A percentile compares a stretch with the other conserved stretches of the same genome.
These are phyloP conservation scores for Neostapfia colusana DNA, from an alignment of 176 grass and related monocot genomes.

Conservation along the genomic window DNA sequence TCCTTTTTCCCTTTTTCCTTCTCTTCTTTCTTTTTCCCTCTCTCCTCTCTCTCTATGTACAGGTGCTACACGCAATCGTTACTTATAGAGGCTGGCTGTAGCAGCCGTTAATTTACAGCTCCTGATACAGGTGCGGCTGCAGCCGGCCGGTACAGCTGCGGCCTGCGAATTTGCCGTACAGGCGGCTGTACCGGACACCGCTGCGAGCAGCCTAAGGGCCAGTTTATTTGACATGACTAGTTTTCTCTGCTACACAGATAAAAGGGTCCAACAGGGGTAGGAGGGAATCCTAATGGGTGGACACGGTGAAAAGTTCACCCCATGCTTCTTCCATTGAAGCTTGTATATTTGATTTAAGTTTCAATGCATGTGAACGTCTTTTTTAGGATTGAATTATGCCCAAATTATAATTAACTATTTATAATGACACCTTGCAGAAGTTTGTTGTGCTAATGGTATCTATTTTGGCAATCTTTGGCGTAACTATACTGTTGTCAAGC, in stretches of 20 bases:
- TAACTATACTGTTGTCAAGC: constrained; percentile 48
- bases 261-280: background rate
- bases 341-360: no score
- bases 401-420: background rate
- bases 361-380: no score
- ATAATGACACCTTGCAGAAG: constrained; percentile 44
- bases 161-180: no score
- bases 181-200: no score
- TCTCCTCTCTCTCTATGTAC: no score
- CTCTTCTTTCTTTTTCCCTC: no score
- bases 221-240: background rate
- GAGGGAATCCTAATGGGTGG: background rate
- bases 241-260: background rate
- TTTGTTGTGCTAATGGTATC: constrained; percentile 45
- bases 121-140: no score
- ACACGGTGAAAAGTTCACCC: background rate
- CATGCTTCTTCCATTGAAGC: background rate
- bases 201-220: background rate
- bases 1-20: no score
- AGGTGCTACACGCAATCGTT: no score
- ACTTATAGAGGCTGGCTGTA: no score
- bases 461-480: constrained; percentile 39
- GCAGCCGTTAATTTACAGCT: no score
- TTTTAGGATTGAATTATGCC: background rate
- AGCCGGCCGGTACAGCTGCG: no score